Base-by-base conservation (phyloP, 78 protist species). In the Emiliania huxleyi region DNA sequence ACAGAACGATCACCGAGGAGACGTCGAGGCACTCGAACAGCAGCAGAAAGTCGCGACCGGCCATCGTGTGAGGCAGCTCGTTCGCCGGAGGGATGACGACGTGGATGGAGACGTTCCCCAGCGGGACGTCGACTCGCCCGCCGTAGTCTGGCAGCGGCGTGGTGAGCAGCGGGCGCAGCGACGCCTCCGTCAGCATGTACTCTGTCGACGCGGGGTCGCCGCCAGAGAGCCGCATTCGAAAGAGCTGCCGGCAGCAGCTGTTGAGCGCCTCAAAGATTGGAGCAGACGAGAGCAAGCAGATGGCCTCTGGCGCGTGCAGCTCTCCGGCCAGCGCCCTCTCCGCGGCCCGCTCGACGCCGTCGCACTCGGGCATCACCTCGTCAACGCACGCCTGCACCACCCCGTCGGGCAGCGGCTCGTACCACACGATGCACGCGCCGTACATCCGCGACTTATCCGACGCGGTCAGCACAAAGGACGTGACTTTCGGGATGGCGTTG, bases 391-490 rank as follows among this genome's bases (percentile, higher is more conserved):
- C 19, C 29, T 4, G 19, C 6, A 71, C 42, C 3, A 71, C 81
- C 22, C 23, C 42, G 19, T 35, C 19, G 1, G 81, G 81, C 5
- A 71, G 81, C 6, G 2, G 42, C 81, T 71, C 81, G 42, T 71
- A 71, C 87, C 87, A 77, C 33, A 40, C 45, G 46, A 77, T 77
- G 87, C 87, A 77, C n/a, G 45, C 87, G 48, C 87, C 87, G 87
- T 77, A 77, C 87, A 77, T 40, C 29, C 87, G 87, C n/a, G 48
- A 21, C 25, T 21, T 3, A 35, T 77, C 87, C 5, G n/a, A 45
- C 4, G 87, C 29, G 1, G 87, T 77, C 48, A 77, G 87, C 46
- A 77, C 87, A 33, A 77, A 77, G n/a, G 87, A 77, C 26, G 44
- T 77, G 44, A 40, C 45, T 11, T 40, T 46, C 33, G 87, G 87